Base-by-base conservation (phyloP, 1,284 basidiomycete genomes). In the Melampsora larici-populina region DNA sequence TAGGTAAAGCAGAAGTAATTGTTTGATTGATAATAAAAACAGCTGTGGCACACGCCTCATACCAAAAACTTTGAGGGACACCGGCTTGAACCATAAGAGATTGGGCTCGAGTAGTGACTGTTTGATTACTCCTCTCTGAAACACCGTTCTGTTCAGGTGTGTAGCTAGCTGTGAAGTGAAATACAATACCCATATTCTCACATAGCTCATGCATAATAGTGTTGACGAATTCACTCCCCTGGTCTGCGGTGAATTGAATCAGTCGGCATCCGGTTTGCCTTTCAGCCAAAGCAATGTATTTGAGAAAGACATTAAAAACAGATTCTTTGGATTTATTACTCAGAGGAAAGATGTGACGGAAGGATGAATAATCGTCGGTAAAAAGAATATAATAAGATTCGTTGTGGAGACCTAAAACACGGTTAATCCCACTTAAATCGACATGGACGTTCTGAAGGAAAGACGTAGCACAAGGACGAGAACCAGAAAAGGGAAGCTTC, bases 71-170 rank as follows among this genome's bases (percentile, higher is more conserved):
- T 5, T 5, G 51, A 21, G 51, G 51, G 5, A 55, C 18, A 6
- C 51, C 51, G 2, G 51, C 4, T 26, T 55, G 51, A 6, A 21
- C 21, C 24, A 55, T 18, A 18, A 55, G 6, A 13, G 51, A 18
- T 55, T 13, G 4, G 15, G 51, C 51, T 5, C 51, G 18, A 5
- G 18, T 26, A 5, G 51, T 55, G 2, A 66, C 46, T 15, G 64
- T 66, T 21, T 43, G 33, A 36, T 66, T 66, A 33, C 21, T 6
- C 17, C 64, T 1, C 17, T 69, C 67, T n/a, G 40, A 18, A 1
- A 69, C 24, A n/a, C 36, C 40, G 43, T 69, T 69, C 21, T 69
- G 67, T 29, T 69, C 36, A 7, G 67, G 67, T 6, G 67, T 69
- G 40, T 69, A 48, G 18, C 26, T 13, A 6, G 36, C 67, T 7